Conservation (phyloP, 148 eudicot genomes). For the Hydrangea macrophylla region DNA sequence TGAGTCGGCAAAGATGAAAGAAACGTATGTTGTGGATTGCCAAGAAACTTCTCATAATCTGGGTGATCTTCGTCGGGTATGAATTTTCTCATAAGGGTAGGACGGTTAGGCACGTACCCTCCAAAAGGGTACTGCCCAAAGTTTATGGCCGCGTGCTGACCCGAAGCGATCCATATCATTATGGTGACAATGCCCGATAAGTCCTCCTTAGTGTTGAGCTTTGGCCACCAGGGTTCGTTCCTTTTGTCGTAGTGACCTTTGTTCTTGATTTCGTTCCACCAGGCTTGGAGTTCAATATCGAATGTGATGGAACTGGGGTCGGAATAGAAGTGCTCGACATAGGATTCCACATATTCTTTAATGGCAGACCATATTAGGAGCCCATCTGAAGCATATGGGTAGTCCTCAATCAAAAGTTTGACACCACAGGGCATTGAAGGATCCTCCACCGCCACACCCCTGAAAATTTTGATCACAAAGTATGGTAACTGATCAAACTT, state of each 20-base stretch:
- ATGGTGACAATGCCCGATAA: slow-evolving; percentile 57
- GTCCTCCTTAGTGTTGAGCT: slow-evolving; percentile 64
- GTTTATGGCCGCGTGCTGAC: slow-evolving; percentile 93
- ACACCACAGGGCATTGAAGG: slow-evolving; percentile 66
- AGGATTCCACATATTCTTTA: slow-evolving; percentile 70
- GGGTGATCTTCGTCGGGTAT: slow-evolving; percentile 66
- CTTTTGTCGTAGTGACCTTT: slow-evolving; percentile 76
- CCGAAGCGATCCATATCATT: slow-evolving; percentile 86
- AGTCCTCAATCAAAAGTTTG: slow-evolving; percentile 80
- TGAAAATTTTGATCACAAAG: slow-evolving; percentile 27
- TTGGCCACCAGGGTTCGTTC: slow-evolving; percentile 94
- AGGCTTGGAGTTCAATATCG: slow-evolving; percentile 81
- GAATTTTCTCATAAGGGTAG: slow-evolving; percentile 76
- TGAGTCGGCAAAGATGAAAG: slow-evolving; percentile 78
- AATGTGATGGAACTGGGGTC: slow-evolving; percentile 45
- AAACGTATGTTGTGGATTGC: slow-evolving; percentile 57
- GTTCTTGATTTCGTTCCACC: slow-evolving; percentile 88
- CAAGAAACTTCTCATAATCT: slow-evolving; percentile 52
- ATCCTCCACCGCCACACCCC: slow-evolving; percentile 97
- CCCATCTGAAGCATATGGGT: slow-evolving; percentile 94
- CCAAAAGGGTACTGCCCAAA: slow-evolving; percentile 97
- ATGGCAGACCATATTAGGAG: slow-evolving; percentile 90
- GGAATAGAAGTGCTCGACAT: slow-evolving; percentile 64
- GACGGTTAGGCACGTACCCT: slow-evolving; percentile 86
- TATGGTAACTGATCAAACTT: not conserved